A percentile compares a stretch with the other conserved stretches of the same genome.
phyloP scores from a whole-genome alignment of 1,139 yeast species.

The Yamadazyma triangularis region DNA sequence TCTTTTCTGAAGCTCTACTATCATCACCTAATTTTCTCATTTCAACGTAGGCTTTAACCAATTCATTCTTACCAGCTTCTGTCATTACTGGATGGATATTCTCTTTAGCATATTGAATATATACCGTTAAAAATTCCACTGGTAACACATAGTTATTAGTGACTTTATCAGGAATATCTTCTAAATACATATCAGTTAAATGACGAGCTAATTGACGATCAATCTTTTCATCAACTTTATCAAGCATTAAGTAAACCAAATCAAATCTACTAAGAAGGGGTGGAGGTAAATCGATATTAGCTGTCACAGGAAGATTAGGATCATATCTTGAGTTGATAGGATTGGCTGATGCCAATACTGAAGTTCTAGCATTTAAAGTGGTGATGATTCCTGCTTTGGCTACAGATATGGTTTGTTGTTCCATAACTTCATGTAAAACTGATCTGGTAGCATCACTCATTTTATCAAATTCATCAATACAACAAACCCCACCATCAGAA shows the following conservation, averaged over 20 bases:
- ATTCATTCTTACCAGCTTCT: slow-evolving; percentile 74
- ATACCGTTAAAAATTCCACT: slow-evolving; percentile 78
- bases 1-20: slow-evolving; percentile 74
- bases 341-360: slow-evolving; percentile 93
- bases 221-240: slow-evolving; percentile 80
- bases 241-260: slow-evolving; percentile 84
- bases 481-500: slow-evolving; percentile 98
- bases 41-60: slow-evolving; percentile 86
- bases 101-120: slow-evolving; percentile 90
- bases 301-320: slow-evolving; percentile 88
- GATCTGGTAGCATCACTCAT: slow-evolving; percentile 95
- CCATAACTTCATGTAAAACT: slow-evolving; percentile 98
- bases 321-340: slow-evolving; percentile 97
- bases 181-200: slow-evolving; percentile 86
- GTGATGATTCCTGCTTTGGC: slow-evolving; percentile 99
- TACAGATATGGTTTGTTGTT: slow-evolving; percentile 95
- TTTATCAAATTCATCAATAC: slow-evolving; percentile 97
- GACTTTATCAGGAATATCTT: slow-evolving; percentile 77
- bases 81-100: slow-evolving; percentile 73
- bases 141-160: slow-evolving; percentile 67
- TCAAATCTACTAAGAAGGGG: slow-evolving; percentile 93
- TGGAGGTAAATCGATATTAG: slow-evolving; percentile 94
- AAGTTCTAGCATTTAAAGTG: slow-evolving; percentile 92
- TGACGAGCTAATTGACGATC: slow-evolving; percentile 89
- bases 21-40: slow-evolving; percentile 96